phyloP scores from a whole-genome alignment of 208 protist genomes.

The Trypanosoma theileri region DNA sequence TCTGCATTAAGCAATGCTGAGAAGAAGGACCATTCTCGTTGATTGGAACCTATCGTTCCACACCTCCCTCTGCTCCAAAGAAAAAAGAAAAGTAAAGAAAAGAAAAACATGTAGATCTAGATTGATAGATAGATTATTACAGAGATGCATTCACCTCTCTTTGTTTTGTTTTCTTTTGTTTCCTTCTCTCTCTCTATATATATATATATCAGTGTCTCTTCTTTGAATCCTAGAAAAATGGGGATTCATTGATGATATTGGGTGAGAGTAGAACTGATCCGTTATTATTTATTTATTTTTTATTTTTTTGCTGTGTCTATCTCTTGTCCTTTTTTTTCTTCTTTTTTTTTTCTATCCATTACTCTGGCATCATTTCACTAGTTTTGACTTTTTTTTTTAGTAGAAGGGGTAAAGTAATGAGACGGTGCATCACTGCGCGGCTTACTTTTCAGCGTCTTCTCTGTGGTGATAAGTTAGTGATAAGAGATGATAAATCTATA shows the following conservation, averaged over 20 bases:
- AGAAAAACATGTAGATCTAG: neutral
- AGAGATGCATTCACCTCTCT: neutral
- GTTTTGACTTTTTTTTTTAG: neutral
- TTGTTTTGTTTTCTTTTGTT: neutral
- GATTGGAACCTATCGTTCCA: neutral
- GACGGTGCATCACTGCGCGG: slow-evolving; percentile 25
- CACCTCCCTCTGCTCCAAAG: neutral
- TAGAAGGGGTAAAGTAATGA: slow-evolving; percentile 17
- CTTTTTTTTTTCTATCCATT: too few species aligned
- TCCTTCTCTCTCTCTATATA: neutral
- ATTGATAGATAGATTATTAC: neutral
- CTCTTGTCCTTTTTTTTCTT: too few species aligned
- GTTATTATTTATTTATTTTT: slow-evolving; percentile 18
- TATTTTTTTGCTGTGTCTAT: slow-evolving; percentile 20
- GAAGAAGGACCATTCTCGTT: slow-evolving; percentile 7
- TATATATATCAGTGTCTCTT: neutral
- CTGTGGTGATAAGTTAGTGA: slow-evolving; percentile 32
- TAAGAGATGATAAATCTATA: slow-evolving; percentile 14
- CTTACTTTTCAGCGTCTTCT: slow-evolving; percentile 69
- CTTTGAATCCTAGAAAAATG: too few species aligned
- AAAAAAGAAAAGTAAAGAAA: neutral
- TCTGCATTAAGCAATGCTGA: slow-evolving; percentile 60
- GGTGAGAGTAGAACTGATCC: too few species aligned
- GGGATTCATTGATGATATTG: too few species aligned
- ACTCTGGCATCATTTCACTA: too few species aligned